Conservation (phyloP, 73 alveolate genomes). For the Symbiodinium pilosum region DNA sequence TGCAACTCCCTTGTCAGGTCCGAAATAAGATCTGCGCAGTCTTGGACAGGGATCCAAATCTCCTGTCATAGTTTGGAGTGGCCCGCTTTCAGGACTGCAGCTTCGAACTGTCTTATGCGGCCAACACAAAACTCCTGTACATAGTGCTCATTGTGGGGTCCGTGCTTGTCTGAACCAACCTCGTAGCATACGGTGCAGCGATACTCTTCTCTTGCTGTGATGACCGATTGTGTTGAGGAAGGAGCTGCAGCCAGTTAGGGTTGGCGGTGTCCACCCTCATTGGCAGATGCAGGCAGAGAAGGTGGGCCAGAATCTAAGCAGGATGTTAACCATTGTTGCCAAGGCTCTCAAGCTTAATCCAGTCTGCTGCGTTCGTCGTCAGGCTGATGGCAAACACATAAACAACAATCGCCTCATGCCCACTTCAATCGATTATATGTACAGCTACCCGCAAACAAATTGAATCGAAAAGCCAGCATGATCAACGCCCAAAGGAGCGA, state of each 20-base stretch:
- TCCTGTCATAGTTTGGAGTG: not conserved
- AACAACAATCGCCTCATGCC: slow-evolving; percentile 33
- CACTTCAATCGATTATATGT: too few relatives aligned
- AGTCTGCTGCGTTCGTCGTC: slow-evolving; percentile 60
- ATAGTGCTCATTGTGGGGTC: slow-evolving; percentile 27
- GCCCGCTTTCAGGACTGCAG: too few relatives aligned
- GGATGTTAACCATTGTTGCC: not conserved
- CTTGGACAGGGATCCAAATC: slow-evolving; percentile 56
- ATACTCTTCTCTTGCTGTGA: too few relatives aligned
- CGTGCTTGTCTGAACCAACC: slow-evolving; percentile 56
- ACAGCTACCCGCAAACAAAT: too few relatives aligned
- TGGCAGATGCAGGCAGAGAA: not conserved
- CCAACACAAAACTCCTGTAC: not conserved
- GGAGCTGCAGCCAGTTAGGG: slow-evolving; percentile 29
- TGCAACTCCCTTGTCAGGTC: not conserved
- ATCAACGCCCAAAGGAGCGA: slow-evolving; percentile 68
- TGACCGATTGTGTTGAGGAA: not conserved
- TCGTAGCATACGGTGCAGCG: not conserved
- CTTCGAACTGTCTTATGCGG: too few relatives aligned
- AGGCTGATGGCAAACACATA: slow-evolving; percentile 45
- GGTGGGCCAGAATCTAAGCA: too few relatives aligned
- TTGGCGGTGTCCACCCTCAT: slow-evolving; percentile 30
- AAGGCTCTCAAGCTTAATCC: slow-evolving; percentile 28
- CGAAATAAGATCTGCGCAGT: slow-evolving; percentile 12
- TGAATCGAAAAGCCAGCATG: slow-evolving; percentile 12